Percentiles rank a stretch among this genome's conserved stretches.
Conservation (phyloP, 495 filamentous ascomycete species). For the Annulohypoxylon maeteangense region DNA sequence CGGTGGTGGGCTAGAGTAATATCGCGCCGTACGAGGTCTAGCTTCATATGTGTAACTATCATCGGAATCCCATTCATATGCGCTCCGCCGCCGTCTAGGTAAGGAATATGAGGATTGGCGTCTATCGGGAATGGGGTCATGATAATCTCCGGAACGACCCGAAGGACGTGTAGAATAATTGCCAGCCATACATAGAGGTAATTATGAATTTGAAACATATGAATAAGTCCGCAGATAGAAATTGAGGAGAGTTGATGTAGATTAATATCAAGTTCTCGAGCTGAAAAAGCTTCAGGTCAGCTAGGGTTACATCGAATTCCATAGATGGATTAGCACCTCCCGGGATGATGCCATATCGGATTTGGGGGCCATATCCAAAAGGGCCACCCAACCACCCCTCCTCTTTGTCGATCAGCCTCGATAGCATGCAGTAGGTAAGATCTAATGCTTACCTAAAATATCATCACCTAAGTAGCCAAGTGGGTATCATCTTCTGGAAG, state of each 20-base stretch:
- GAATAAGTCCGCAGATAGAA: background rate
- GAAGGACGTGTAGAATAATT: background rate
- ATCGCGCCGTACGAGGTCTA: background rate
- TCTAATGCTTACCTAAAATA: background rate
- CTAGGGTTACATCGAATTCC: background rate
- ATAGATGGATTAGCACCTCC: background rate
- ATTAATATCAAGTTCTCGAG: background rate
- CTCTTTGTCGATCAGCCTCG: background rate
- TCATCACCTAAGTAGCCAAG: background rate
- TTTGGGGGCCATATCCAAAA: constrained; percentile 5
- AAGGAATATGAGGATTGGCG: background rate
- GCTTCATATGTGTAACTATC: background rate
- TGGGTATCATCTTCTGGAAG: no score
- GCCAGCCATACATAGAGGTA: background rate
- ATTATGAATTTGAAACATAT: background rate
- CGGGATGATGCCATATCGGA: background rate
- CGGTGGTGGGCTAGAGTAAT: background rate
- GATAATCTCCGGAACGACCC: background rate
- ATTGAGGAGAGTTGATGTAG: background rate
- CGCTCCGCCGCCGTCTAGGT: background rate
- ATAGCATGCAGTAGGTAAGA: no score
- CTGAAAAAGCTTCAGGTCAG: background rate
- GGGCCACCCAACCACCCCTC: background rate
- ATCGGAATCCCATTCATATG: background rate
- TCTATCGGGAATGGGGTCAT: background rate